Evolutionary conservation across 2,329 filamentous ascomycete species (phyloP).

Genomic region (Phialophora tarda): DNA sequence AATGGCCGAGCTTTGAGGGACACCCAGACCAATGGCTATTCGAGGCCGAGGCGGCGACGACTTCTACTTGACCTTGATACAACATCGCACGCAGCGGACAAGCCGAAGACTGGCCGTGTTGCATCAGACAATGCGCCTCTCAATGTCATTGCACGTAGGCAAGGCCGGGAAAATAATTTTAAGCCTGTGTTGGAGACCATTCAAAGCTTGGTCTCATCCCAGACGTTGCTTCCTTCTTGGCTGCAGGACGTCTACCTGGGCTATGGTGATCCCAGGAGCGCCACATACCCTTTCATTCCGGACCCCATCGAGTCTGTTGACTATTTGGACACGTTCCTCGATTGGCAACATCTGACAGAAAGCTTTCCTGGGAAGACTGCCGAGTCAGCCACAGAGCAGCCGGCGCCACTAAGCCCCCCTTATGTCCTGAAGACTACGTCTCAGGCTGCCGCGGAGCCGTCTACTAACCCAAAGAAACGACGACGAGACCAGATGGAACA

Average conservation of each 20-base stretch:
- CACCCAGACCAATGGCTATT: conserved; percentile 67
- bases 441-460: conserved; percentile 57
- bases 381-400: conserved; percentile 74
- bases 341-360: conserved; percentile 92
- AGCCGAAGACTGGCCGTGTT: conserved; percentile 66
- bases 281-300: conserved; percentile 80
- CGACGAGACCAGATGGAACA: conserved; percentile 76
- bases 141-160: conserved; percentile 83
- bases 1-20: conserved; percentile 76
- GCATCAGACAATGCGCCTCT: conserved; percentile 76
- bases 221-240: conserved; percentile 87
- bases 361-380: conserved; percentile 87
- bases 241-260: conserved; percentile 97
- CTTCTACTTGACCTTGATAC: conserved; percentile 83
- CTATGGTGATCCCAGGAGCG: conserved; percentile 88
- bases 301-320: conserved; percentile 81
- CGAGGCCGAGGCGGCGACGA: conserved; percentile 66
- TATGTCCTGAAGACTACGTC: conserved; percentile 77
- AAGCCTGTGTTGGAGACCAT: conserved; percentile 92
- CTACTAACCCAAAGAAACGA: conserved; percentile 77
- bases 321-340: conserved; percentile 90
- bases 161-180: conserved; percentile 94
- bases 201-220: conserved; percentile 79
- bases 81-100: conserved; percentile 76
- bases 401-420: conserved; percentile 79